phyloP scores from a whole-genome alignment of 2,329 filamentous ascomycete genomes.

The Exophiala dermatitidis region DNA sequence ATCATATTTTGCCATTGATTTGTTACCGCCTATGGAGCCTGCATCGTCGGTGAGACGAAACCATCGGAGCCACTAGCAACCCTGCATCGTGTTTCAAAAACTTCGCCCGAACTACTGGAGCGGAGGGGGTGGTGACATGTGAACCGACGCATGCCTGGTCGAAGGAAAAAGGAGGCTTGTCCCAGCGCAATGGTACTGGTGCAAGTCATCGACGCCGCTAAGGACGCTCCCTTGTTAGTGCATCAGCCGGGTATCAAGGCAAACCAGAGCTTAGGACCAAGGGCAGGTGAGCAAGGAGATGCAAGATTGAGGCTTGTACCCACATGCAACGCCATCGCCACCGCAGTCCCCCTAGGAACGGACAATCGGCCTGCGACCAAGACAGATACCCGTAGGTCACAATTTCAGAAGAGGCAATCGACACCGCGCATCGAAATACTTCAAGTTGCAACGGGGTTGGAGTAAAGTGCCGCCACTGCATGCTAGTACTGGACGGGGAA shows the following conservation, averaged over 20 bases:
- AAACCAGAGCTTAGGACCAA: not conserved
- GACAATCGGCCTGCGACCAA: not conserved
- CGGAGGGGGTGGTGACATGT: not conserved
- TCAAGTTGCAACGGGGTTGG: too few species aligned
- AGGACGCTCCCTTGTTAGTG: not conserved
- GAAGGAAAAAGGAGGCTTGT: not conserved
- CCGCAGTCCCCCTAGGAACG: not conserved
- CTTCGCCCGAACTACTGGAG: not conserved
- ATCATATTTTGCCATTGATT: too few species aligned
- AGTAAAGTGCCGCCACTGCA: too few species aligned
- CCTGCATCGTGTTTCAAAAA: not conserved
- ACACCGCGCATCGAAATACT: too few species aligned
- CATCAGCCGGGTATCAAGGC: not conserved
- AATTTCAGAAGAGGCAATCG: too few species aligned
- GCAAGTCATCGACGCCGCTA: constrained; percentile 1
- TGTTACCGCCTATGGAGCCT: too few species aligned
- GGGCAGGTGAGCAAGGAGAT: not conserved
- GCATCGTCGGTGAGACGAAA: too few species aligned
- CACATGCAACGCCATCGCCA: not conserved
- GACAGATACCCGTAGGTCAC: too few species aligned
- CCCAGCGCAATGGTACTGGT: constrained; percentile 1
- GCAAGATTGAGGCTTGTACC: not conserved
- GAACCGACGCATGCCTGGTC: not conserved
- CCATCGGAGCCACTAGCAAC: too few species aligned
- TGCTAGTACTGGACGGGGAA: too few species aligned